Conservation (phyloP, 2,329 filamentous ascomycete genomes). For the Neofusicoccum laricinum region DNA sequence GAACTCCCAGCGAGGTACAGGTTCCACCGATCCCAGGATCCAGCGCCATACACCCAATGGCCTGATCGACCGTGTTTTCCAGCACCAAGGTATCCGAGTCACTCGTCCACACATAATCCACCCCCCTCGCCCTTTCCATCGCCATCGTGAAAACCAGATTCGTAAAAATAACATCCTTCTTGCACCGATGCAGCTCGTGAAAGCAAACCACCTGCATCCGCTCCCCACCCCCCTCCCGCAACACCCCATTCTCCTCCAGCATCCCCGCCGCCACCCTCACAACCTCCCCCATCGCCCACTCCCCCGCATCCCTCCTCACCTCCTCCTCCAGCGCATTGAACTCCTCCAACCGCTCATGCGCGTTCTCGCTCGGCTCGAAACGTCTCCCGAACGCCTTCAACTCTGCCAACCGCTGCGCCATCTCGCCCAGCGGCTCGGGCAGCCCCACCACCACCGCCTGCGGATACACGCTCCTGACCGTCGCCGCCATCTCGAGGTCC, state of each 20-base stretch:
- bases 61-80: constrained; percentile 26
- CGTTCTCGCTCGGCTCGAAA: neutral
- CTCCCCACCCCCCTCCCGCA: neutral
- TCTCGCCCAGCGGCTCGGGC: constrained; percentile 26
- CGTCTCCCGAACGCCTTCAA: constrained; percentile 18
- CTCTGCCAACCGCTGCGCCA: constrained; percentile 23
- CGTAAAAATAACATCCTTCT: constrained; percentile 41
- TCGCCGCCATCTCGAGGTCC: constrained; percentile 30
- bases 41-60: constrained; percentile 30
- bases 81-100: constrained; percentile 37
- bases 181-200: constrained; percentile 37
- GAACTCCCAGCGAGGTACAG: constrained; percentile 33
- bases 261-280: constrained; percentile 17
- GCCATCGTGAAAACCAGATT: constrained; percentile 35
- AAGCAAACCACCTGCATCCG: constrained; percentile 27
- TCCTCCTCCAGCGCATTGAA: neutral
- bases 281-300: neutral
- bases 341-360: neutral
- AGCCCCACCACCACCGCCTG: constrained; percentile 23
- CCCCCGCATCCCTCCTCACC: neutral
- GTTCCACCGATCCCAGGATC: constrained; percentile 33
- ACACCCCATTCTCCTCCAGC: constrained; percentile 20
- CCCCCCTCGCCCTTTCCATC: constrained; percentile 28
- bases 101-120: constrained; percentile 38
- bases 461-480: constrained; percentile 28